Conservation (phyloP, 257 asterid genomes). For the Solanum chiquidenum region DNA sequence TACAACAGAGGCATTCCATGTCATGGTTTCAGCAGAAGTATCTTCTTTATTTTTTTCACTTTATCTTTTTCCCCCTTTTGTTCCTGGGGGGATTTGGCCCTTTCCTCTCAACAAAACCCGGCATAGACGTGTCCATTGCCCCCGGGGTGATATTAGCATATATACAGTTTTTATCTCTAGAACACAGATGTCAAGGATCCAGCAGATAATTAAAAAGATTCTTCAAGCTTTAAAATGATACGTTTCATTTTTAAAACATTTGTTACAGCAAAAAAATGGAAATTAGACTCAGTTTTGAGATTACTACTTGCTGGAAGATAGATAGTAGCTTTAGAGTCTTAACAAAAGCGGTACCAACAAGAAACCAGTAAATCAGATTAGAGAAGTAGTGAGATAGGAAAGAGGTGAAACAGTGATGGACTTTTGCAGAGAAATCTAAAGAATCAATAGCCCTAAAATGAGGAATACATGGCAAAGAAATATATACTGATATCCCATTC, state of each 20-base stretch:
- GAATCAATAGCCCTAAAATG: not conserved
- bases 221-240: not conserved
- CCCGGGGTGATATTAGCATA: not conserved
- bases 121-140: not conserved
- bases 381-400: not conserved
- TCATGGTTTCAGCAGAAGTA: not conserved
- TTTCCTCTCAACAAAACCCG: not conserved
- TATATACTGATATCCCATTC: not conserved
- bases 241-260: not conserved
- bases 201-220: not conserved
- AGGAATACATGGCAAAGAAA: not conserved
- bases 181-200: not conserved
- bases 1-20: not conserved
- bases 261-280: not conserved
- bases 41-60: not conserved
- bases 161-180: not conserved
- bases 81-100: not conserved
- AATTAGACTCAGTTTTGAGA: not conserved
- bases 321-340: not conserved
- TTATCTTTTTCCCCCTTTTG: no score
- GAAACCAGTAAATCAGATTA: not conserved
- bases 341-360: not conserved
- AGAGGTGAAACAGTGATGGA: not conserved
- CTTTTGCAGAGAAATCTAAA: not conserved
- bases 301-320: not conserved